These are phyloP conservation scores for Colletotrichum limetticola DNA, from an alignment of 2,329 filamentous ascomycete genomes.

Conservation along the genomic window DNA sequence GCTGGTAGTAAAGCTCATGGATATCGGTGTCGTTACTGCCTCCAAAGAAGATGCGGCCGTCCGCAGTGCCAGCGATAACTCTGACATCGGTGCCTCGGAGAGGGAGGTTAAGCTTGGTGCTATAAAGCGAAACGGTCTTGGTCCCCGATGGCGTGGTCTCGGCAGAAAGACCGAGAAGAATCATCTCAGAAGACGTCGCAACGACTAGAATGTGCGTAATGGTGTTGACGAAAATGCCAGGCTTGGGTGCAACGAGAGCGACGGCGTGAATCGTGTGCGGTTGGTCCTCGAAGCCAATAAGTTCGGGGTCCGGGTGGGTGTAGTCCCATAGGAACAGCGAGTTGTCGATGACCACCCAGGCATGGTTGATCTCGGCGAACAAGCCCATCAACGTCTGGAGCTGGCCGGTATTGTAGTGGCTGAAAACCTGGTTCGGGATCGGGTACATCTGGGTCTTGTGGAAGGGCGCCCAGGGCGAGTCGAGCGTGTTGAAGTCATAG, in stretches of 20 bases:
- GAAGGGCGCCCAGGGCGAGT: slow-evolving; percentile 86
- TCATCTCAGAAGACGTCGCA: slow-evolving; percentile 85
- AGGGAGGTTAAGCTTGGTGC: slow-evolving; percentile 85
- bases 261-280: slow-evolving; percentile 90
- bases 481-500: slow-evolving; percentile 80
- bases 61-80: slow-evolving; percentile 82
- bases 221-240: slow-evolving; percentile 85
- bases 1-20: slow-evolving; percentile 94
- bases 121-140: slow-evolving; percentile 81
- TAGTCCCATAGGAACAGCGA: slow-evolving; percentile 98
- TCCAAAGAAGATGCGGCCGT: slow-evolving; percentile 93
- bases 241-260: slow-evolving; percentile 84
- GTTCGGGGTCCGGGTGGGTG: slow-evolving; percentile 87
- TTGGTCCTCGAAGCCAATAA: slow-evolving; percentile 93
- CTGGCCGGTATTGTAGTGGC: slow-evolving; percentile 89
- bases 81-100: slow-evolving; percentile 81
- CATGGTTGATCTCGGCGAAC: slow-evolving; percentile 93
- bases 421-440: slow-evolving; percentile 91
- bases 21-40: slow-evolving; percentile 85
- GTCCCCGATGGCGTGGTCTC: slow-evolving; percentile 74
- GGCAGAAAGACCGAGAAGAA: slow-evolving; percentile 85
- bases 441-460: slow-evolving; percentile 87
- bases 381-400: slow-evolving; percentile 94
- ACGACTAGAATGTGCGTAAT: slow-evolving; percentile 92
- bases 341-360: slow-evolving; percentile 96